Evolutionary conservation across 202 grass and related monocot species (phyloP).

Genomic region (Tripidium arundinaceum): DNA sequence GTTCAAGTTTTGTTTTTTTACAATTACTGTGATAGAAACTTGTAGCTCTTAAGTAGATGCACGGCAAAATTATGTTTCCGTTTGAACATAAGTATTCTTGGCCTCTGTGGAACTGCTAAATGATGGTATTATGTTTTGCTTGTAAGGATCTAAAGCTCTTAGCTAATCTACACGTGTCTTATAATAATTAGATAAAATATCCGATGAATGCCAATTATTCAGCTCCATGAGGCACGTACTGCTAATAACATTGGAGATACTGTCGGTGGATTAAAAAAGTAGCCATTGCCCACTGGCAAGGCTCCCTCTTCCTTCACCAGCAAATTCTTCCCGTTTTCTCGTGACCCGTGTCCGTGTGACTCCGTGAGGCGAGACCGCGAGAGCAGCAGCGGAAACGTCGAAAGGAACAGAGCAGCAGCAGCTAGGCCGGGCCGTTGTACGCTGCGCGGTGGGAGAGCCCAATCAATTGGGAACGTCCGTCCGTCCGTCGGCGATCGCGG

Average conservation of each 20-base stretch:
- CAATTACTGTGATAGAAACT: background rate
- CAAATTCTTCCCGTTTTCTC: background rate
- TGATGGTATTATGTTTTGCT: conserved; percentile 7
- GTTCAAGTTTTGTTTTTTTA: background rate
- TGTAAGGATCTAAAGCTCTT: background rate
- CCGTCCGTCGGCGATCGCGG: background rate
- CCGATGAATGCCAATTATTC: background rate
- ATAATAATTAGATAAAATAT: background rate
- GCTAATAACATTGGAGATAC: background rate
- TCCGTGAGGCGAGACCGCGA: background rate
- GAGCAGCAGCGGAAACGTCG: background rate
- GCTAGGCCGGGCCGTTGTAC: background rate
- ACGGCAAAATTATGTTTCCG: background rate
- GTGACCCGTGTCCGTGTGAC: too few species aligned
- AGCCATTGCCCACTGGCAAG: too few species aligned
- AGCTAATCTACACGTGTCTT: background rate
- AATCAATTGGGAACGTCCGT: background rate
- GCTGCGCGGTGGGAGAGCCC: background rate
- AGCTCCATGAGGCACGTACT: background rate
- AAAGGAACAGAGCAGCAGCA: conserved; percentile 12
- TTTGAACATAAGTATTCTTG: background rate
- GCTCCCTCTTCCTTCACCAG: background rate
- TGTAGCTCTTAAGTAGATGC: conserved; percentile 8
- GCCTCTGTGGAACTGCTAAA: background rate
- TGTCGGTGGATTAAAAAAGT: too few species aligned